Evolutionary conservation across 257 asterid genomes (phyloP).

Genomic region (Sherardia arvensis): DNA sequence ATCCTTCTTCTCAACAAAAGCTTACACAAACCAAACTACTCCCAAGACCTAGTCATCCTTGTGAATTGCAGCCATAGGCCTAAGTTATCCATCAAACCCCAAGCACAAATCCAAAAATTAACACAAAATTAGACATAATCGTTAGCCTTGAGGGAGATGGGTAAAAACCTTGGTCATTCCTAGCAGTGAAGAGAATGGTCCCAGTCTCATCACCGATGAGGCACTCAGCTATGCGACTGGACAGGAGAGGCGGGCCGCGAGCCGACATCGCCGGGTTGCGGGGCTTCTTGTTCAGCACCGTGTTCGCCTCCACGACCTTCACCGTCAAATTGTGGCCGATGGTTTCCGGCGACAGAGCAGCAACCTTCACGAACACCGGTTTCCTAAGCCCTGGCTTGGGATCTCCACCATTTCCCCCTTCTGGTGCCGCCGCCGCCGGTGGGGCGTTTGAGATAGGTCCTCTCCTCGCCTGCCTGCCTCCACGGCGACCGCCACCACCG

Average conservation of each 20-base stretch:
- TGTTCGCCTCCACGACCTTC: slow-evolving; percentile 52
- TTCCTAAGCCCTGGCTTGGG: slow-evolving; percentile 51
- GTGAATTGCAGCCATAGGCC: too few species aligned
- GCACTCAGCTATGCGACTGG: slow-evolving; percentile 60
- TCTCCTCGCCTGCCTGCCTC: slow-evolving; percentile 6
- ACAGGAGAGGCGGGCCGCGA: slow-evolving; percentile 41
- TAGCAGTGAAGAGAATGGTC: slow-evolving; percentile 71
- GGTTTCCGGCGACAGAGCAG: slow-evolving; percentile 60
- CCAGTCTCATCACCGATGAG: slow-evolving; percentile 81
- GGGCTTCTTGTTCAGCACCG: slow-evolving; percentile 66
- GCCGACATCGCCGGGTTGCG: slow-evolving; percentile 34
- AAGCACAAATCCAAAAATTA: background rate
- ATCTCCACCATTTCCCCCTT: slow-evolving; percentile 7
- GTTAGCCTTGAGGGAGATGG: background rate
- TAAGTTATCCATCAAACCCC: background rate
- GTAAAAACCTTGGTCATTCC: slow-evolving; percentile 62
- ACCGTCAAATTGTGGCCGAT: slow-evolving; percentile 55
- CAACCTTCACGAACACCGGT: slow-evolving; percentile 67
- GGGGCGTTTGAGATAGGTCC: background rate
- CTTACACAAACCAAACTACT: too few species aligned
- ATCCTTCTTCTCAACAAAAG: background rate
- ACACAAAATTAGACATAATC: background rate
- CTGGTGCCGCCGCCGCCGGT: background rate
- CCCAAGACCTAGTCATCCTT: too few species aligned
- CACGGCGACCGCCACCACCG: slow-evolving; percentile 22